These are phyloP conservation scores for Calonectria pseudoturangicola DNA, from an alignment of 2,329 filamentous ascomycete species.

Conservation along the genomic window DNA sequence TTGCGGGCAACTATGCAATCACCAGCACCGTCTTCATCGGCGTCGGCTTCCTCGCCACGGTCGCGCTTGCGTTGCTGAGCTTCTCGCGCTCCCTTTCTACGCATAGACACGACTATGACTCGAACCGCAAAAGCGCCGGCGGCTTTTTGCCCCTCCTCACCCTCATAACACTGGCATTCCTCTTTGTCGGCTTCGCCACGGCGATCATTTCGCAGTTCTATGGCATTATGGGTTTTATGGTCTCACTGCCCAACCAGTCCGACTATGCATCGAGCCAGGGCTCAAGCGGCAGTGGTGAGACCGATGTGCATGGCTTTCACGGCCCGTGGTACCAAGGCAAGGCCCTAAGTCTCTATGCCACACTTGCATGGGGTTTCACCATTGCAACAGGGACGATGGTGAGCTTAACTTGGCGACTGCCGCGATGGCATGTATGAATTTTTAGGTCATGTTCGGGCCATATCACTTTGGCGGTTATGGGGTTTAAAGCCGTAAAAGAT, in stretches of 20 bases:
- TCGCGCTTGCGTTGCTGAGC: constrained; percentile 1
- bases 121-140: not conserved
- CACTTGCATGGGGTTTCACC: not conserved
- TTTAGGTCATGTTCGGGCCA: not conserved
- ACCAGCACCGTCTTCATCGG: constrained; percentile 3
- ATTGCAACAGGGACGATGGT: not conserved
- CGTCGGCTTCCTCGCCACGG: constrained; percentile 4
- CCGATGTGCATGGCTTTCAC: not conserved
- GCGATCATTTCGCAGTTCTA: not conserved
- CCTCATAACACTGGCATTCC: not conserved
- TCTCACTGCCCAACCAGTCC: not conserved
- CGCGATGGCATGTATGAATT: not conserved
- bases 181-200: not conserved
- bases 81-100: constrained; percentile 4
- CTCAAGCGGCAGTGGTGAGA: not conserved
- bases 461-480: not conserved
- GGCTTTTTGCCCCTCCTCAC: not conserved
- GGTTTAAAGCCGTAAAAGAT: not conserved
- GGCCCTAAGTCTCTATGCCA: not conserved
- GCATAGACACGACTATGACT: not conserved
- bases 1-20: not conserved
- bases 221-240: not conserved
- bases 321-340: constrained; percentile 11
- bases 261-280: not conserved
- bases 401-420: not conserved